Percentiles rank a stretch among this genome's conserved stretches.
These are phyloP conservation scores for Paraglomus brasilianum DNA, from an alignment of 192 early-diverging fungal species.

Conservation along the genomic window DNA sequence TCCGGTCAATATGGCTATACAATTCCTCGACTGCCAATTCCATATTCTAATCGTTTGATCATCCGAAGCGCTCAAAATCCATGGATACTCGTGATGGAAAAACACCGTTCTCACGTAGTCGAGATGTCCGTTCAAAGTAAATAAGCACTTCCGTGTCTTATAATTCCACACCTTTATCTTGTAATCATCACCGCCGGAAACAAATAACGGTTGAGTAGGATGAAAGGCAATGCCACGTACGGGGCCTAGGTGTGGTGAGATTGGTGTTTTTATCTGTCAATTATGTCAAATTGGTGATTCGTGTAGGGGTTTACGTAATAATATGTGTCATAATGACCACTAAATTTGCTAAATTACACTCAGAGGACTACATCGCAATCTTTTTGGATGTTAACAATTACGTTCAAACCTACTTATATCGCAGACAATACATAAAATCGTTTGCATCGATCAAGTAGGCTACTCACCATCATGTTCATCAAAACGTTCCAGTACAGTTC, in stretches of 20 bases:
- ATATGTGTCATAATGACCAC: not conserved
- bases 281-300: not conserved
- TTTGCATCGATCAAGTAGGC: too few relatives aligned
- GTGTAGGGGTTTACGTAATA: not conserved
- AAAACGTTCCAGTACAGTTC: conserved; percentile 94
- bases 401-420: not conserved
- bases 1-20: conserved; percentile 95
- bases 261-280: not conserved
- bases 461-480: conserved; percentile 96
- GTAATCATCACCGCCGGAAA: conserved; percentile 98
- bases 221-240: conserved; percentile 97
- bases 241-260: conserved; percentile 64
- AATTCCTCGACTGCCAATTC: conserved; percentile 99
- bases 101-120: conserved; percentile 97
- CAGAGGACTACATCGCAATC: not conserved
- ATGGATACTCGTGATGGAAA: conserved; percentile 98
- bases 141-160: conserved; percentile 93
- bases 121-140: conserved; percentile 96
- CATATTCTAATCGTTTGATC: conserved; percentile 99
- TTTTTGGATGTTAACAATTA: not conserved
- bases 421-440: conserved; percentile 4
- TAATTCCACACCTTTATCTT: conserved; percentile 99
- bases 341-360: not conserved
- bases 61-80: conserved; percentile 96
- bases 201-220: conserved; percentile 93